Conservation (phyloP, 2,329 filamentous ascomycete genomes). For the Fusarium sp. region DNA sequence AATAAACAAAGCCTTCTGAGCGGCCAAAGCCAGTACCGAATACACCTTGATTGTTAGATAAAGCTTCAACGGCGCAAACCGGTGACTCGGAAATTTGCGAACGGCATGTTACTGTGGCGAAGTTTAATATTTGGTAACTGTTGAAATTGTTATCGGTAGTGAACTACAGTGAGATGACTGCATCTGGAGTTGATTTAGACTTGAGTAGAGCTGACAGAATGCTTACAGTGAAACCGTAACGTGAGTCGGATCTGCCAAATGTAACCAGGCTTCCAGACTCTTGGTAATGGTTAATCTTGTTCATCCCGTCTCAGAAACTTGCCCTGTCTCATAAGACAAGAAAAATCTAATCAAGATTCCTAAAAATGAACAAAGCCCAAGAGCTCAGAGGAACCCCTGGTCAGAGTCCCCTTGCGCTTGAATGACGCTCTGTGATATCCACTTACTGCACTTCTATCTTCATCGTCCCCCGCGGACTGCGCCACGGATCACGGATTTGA, state of each 20-base stretch:
- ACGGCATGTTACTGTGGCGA: background rate
- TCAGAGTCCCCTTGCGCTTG: constrained; percentile 8
- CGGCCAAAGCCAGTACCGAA: background rate
- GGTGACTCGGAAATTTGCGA: constrained; percentile 6
- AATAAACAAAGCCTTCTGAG: constrained; percentile 7
- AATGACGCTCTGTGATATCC: constrained; percentile 20
- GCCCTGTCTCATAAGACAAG: constrained; percentile 7
- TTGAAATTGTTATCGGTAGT: background rate
- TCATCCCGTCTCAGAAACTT: constrained; percentile 21
- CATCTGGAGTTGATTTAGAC: background rate
- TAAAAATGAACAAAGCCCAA: constrained; percentile 5
- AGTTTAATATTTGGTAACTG: background rate
- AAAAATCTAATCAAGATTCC: constrained; percentile 6
- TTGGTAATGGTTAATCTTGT: constrained; percentile 3
- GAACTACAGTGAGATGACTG: background rate
- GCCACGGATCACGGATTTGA: constrained; percentile 33
- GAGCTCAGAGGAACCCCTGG: constrained; percentile 10
- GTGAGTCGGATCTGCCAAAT: constrained; percentile 1
- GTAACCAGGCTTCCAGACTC: constrained; percentile 6
- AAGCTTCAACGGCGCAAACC: background rate
- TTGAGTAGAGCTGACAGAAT: background rate
- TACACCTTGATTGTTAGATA: background rate
- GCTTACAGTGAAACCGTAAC: constrained; percentile 12
- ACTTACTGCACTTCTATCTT: constrained; percentile 18
- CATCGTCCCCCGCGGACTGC: constrained; percentile 23